A percentile compares a stretch with the other conserved stretches of the same genome.
phyloP scores from a whole-genome alignment of 2,329 filamentous ascomycete genomes.

The Orbilia quercus region DNA sequence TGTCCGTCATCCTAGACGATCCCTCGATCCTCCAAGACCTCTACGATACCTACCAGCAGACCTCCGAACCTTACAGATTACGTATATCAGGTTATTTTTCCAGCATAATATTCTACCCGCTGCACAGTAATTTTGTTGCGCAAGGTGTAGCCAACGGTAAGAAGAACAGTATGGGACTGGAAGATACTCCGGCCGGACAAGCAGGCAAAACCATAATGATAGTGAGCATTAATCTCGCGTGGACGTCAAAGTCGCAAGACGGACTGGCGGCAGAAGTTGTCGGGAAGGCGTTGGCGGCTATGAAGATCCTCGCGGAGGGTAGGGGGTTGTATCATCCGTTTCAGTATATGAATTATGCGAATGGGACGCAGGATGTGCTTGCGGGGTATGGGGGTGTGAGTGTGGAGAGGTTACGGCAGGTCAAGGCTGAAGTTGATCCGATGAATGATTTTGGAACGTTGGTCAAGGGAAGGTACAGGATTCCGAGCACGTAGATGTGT shows the following conservation, averaged over 20 bases:
- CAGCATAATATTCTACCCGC: conserved; percentile 38
- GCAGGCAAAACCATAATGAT: conserved; percentile 48
- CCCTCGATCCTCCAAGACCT: conserved; percentile 23
- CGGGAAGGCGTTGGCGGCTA: conserved; percentile 11
- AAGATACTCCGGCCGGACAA: conserved; percentile 30
- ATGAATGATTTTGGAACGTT: conserved; percentile 46
- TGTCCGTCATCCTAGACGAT: conserved; percentile 35
- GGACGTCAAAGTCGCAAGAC: conserved; percentile 21
- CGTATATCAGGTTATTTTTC: conserved; percentile 25
- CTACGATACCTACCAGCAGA: conserved; percentile 26
- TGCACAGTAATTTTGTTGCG: conserved; percentile 31
- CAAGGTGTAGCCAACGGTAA: conserved; percentile 28
- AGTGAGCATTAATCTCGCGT: conserved; percentile 45
- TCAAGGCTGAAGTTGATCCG: conserved; percentile 42
- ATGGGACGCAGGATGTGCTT: conserved; percentile 52
- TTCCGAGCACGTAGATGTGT: conserved; percentile 2
- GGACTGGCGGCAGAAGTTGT: conserved; percentile 26
- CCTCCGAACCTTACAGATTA: conserved; percentile 12
- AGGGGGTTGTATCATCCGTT: conserved; percentile 35
- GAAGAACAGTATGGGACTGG: conserved; percentile 52
- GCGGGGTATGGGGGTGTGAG: conserved; percentile 32
- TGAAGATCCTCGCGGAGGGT: conserved; percentile 17
- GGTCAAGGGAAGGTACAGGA: conserved; percentile 45
- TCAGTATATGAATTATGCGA: conserved; percentile 52
- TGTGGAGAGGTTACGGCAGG: conserved; percentile 17